phyloP scores from a whole-genome alignment of 176 grass and related monocot genomes.

The Thinopyrum elongatum region DNA sequence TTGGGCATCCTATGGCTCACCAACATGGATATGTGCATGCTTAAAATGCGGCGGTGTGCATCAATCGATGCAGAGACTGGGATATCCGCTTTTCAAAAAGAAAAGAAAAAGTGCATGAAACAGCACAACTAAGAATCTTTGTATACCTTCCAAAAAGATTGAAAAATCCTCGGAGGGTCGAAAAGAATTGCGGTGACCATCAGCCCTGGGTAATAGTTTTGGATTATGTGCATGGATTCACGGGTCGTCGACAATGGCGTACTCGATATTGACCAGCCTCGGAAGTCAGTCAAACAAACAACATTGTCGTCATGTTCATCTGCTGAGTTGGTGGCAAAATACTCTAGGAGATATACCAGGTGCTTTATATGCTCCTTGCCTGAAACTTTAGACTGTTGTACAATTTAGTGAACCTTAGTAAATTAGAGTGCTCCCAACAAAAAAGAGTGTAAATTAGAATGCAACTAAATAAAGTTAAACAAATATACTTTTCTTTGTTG shows the following conservation, averaged over 20 bases:
- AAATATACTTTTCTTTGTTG: not conserved
- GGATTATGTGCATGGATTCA: slow-evolving; percentile 39
- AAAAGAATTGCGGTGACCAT: slow-evolving; percentile 22
- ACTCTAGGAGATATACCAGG: slow-evolving; percentile 40
- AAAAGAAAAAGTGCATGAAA: not conserved
- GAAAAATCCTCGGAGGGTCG: slow-evolving; percentile 47
- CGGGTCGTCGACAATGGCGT: slow-evolving; percentile 18
- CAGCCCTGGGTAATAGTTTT: slow-evolving; percentile 48
- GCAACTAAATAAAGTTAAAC: not conserved
- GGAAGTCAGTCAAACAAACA: slow-evolving; percentile 37
- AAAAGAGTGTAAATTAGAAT: not conserved
- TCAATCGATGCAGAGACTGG: too few species aligned
- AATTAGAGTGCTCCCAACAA: too few species aligned
- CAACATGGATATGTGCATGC: too few species aligned
- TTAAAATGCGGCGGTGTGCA: not conserved
- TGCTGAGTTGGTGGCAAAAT: too few species aligned
- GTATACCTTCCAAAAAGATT: slow-evolving; percentile 56
- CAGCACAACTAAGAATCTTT: not conserved
- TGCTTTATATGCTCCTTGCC: slow-evolving; percentile 42
- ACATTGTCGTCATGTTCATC: slow-evolving; percentile 28
- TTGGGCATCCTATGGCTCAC: too few species aligned
- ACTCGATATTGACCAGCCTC: slow-evolving; percentile 29
- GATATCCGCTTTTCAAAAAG: too few species aligned
- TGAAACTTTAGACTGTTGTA: slow-evolving; percentile 35
- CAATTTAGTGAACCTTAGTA: not conserved